A percentile compares a stretch with the other conserved stretches of the same genome.
phyloP scores from a whole-genome alignment of 768 basidiomycete species.

The Lanmaoa rubissima region DNA sequence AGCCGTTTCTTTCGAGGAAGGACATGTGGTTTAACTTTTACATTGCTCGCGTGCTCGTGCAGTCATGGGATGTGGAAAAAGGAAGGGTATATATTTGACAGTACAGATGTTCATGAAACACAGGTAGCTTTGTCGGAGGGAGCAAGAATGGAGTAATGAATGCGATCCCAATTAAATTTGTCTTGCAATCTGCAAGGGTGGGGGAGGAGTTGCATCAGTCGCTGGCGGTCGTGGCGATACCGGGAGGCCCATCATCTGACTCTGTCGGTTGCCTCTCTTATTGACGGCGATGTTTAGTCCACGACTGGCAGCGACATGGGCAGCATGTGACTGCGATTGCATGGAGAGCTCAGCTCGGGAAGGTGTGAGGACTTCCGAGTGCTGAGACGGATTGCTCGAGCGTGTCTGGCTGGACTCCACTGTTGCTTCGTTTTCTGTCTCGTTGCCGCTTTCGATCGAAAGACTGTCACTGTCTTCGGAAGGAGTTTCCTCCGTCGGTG shows the following conservation, averaged over 20 bases:
- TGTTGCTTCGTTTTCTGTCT: constrained; percentile 58
- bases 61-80: constrained; percentile 4
- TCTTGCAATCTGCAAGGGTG: constrained; percentile 25
- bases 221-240: constrained; percentile 35
- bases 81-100: constrained; percentile 28
- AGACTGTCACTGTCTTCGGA: constrained; percentile 70
- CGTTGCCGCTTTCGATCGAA: constrained; percentile 71
- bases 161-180: constrained; percentile 17
- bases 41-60: neutral
- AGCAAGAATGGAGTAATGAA: neutral
- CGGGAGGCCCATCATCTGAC: constrained; percentile 64
- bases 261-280: constrained; percentile 61
- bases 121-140: neutral
- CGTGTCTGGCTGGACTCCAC: constrained; percentile 43
- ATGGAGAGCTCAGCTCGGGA: constrained; percentile 25
- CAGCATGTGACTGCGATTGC: constrained; percentile 49
- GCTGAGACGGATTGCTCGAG: constrained; percentile 38
- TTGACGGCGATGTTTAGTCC: constrained; percentile 67
- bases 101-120: constrained; percentile 13
- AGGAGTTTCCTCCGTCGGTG: constrained; percentile 55
- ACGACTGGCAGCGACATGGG: constrained; percentile 59
- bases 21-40: neutral
- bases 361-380: constrained; percentile 18
- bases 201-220: constrained; percentile 12
- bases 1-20: neutral